phyloP scores from a whole-genome alignment of 148 eudicot genomes.

The Amaranthus cruentus region DNA sequence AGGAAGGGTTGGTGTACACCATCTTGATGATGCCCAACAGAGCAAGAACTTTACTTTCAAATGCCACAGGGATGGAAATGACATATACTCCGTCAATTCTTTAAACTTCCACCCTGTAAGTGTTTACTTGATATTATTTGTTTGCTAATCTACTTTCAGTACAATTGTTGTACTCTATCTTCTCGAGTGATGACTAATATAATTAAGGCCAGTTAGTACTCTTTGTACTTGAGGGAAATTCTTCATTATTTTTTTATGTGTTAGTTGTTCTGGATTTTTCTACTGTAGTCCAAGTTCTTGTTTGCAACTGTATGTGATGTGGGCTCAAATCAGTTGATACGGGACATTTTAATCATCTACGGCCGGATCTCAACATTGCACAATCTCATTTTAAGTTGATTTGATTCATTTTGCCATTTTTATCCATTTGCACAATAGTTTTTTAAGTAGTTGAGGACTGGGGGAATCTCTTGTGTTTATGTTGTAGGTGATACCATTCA shows the following conservation, averaged over 20 bases:
- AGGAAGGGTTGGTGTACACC: constrained; percentile 99
- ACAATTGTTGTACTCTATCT: not conserved
- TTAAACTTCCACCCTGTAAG: constrained; percentile 92
- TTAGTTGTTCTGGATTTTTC: not conserved
- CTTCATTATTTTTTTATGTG: not conserved
- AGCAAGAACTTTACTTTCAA: constrained; percentile 94
- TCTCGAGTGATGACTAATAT: not conserved
- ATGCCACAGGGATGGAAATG: constrained; percentile 89
- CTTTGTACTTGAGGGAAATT: not conserved
- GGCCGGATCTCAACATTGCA: not conserved
- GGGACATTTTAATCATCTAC: not conserved
- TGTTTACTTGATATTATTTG: not conserved
- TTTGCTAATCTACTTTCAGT: not conserved
- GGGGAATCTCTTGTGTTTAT: not conserved
- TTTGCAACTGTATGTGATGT: not conserved
- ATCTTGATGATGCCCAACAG: constrained; percentile 82
- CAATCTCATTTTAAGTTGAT: not conserved
- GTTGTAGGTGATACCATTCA: not conserved
- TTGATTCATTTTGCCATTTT: not conserved
- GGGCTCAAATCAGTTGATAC: not conserved
- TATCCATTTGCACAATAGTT: not conserved
- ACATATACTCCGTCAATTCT: constrained; percentile 88
- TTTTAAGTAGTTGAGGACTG: not conserved
- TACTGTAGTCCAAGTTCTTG: not conserved
- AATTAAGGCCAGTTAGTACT: not conserved